Evolutionary conservation across 2,329 filamentous ascomycete genomes (phyloP), one percentile per base, ranked within the genome.

Genomic region (Trichoderma sp.): DNA sequence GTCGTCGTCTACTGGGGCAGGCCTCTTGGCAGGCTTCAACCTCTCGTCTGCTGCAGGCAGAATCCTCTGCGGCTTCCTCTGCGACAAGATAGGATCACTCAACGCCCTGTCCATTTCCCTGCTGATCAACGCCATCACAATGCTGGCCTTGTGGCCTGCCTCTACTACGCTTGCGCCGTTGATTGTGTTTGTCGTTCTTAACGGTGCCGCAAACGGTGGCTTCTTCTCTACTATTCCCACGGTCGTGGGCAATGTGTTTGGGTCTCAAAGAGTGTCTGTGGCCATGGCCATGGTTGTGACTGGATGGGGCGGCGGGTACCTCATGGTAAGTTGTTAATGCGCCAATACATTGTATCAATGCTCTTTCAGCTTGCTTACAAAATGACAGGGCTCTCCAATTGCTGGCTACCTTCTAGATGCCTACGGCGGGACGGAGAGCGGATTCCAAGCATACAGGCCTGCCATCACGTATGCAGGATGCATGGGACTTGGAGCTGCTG

Each of bases 211-310:
- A 0, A 89, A 89, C 73, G 87, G 87, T 0, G 85, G 83, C 0
- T 89, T 89, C 77, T 89, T 89, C 74, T 83, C 84, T 2, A 84
- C 84, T 0, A 87, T 89, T 79, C 87, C 87, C 0, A 89, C 87
- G 0, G 86, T 87, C 0, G 84, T 88, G 0, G 84, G 84, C 0
- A 86, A 83, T 73, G 81, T 86, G 0, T 88, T 88, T 78, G 87
- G 85, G 8, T 84, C 81, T 2, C 81, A 80, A 3, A 78, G 84
- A 7, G 82, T 87, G 56, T 79, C 83, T 8, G 83, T 87, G 39
- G 86, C 84, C 0, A 86, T 89, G 83, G 83, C 85, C 4, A 88
- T 89, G 84, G 82, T 86, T 51, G 82, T 88, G 2, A 87, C 84
- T 0, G 84, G 85, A 3, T 90, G 86, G 87, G 81, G 81, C 6